These are phyloP conservation scores for Debaryomyces singareniensis DNA, from an alignment of 1,139 yeast genomes.

Conservation along the genomic window DNA sequence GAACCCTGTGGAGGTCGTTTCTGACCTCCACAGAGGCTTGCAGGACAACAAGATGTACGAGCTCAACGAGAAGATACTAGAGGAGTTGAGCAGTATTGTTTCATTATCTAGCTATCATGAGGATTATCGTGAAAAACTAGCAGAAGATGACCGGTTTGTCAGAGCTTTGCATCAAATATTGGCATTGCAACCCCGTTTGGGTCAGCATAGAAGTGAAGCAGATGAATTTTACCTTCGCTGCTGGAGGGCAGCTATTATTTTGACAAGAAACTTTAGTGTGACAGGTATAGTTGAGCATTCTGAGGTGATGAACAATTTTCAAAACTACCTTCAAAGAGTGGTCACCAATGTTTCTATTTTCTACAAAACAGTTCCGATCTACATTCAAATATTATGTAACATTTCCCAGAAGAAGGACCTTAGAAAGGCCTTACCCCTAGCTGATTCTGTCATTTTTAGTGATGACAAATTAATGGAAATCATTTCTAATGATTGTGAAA, in stretches of 20 bases:
- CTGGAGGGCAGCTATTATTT: background rate
- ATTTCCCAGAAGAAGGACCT: conserved; percentile 5
- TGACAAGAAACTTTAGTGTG: background rate
- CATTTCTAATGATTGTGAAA: conserved; percentile 4
- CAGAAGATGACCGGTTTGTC: no score
- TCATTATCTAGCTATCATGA: no score
- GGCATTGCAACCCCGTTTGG: no score
- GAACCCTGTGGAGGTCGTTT: no score
- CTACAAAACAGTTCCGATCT: conserved; percentile 11
- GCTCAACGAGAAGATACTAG: no score
- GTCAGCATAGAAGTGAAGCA: no score
- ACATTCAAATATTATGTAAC: conserved; percentile 19
- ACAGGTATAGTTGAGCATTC: background rate
- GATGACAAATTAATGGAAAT: conserved; percentile 3
- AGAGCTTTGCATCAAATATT: no score
- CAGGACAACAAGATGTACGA: no score
- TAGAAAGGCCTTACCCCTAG: conserved; percentile 1
- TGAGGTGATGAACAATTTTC: conserved; percentile 2
- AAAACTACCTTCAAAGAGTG: conserved; percentile 6
- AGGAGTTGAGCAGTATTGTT: no score
- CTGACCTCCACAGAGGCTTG: no score
- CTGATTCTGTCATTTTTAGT: conserved; percentile 2
- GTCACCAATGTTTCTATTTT: conserved; percentile 7
- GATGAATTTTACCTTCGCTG: background rate
- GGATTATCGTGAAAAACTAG: no score